Conservation (phyloP, 2,329 filamentous ascomycete species). For the Sporothrix pseudoabietina region DNA sequence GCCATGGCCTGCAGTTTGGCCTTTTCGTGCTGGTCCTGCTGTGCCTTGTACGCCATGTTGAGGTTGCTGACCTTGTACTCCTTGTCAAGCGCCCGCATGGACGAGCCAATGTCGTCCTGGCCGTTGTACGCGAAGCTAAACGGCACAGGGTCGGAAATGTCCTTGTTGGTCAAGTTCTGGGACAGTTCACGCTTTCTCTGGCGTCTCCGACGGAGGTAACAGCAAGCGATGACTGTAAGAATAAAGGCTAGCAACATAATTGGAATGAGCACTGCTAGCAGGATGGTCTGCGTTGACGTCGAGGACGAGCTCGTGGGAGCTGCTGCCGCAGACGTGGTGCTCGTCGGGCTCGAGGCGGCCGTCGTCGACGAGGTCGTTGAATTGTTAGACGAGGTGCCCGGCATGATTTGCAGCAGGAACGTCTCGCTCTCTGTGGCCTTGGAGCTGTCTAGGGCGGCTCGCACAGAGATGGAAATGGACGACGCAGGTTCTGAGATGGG, state of each 20-base stretch:
- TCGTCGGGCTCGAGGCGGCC: constrained; percentile 20
- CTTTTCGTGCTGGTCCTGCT: constrained; percentile 21
- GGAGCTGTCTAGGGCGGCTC: constrained; percentile 42
- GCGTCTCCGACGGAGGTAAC: constrained; percentile 40
- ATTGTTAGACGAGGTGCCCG: constrained; percentile 35
- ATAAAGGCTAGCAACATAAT: constrained; percentile 45
- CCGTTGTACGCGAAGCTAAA: constrained; percentile 39
- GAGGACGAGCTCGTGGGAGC: not conserved
- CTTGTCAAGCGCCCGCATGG: constrained; percentile 33
- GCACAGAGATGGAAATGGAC: constrained; percentile 37
- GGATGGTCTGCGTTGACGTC: constrained; percentile 38
- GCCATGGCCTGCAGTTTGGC: not conserved
- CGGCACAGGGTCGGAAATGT: constrained; percentile 42
- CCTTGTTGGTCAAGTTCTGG: constrained; percentile 35
- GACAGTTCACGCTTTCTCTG: constrained; percentile 32
- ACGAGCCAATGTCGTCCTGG: constrained; percentile 32
- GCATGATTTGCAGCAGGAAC: constrained; percentile 45
- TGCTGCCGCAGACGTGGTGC: constrained; percentile 2
- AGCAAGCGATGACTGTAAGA: constrained; percentile 38
- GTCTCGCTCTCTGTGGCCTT: constrained; percentile 44
- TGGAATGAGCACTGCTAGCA: constrained; percentile 51
- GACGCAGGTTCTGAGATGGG: constrained; percentile 42
- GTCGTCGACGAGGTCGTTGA: constrained; percentile 31
- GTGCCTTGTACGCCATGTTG: constrained; percentile 13
- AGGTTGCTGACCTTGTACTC: constrained; percentile 32